These are phyloP conservation scores for Penicillium roqueforti DNA, from an alignment of 495 filamentous ascomycete genomes.

Conservation along the genomic window DNA sequence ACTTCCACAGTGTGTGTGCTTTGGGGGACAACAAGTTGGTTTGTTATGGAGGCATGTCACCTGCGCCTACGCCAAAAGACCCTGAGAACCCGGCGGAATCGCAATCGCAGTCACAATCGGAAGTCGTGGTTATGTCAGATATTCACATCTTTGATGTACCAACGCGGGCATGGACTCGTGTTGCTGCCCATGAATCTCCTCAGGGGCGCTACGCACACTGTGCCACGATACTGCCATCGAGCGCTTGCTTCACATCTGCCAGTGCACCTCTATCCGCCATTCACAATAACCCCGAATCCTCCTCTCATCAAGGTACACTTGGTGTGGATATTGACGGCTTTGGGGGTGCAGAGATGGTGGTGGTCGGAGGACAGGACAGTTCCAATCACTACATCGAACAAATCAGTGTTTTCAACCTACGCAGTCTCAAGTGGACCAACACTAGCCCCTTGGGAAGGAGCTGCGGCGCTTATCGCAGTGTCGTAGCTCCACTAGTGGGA, in stretches of 20 bases:
- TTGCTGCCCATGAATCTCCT: constrained; percentile 74
- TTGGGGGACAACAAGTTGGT: constrained; percentile 94
- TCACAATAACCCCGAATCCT: constrained; percentile 77
- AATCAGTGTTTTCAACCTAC: constrained; percentile 94
- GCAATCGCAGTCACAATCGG: constrained; percentile 73
- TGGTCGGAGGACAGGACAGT: constrained; percentile 93
- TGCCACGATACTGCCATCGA: constrained; percentile 85
- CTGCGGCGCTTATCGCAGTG: constrained; percentile 93
- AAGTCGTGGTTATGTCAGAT: constrained; percentile 96
- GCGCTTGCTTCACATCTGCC: constrained; percentile 76
- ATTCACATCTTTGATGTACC: constrained; percentile 95
- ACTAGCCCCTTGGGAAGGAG: constrained; percentile 79
- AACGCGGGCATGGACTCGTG: constrained; percentile 77
- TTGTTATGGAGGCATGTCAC: constrained; percentile 98
- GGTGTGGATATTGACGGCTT: constrained; percentile 84
- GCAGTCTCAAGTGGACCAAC: constrained; percentile 93
- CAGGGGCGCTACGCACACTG: constrained; percentile 97
- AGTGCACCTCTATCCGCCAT: constrained; percentile 80
- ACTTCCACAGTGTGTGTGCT: constrained; percentile 93
- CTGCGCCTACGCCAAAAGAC: constrained; percentile 52
- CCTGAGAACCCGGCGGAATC: constrained; percentile 40
- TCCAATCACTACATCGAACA: constrained; percentile 99
- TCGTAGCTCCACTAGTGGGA: constrained; percentile 76
- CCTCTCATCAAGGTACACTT: constrained; percentile 76
- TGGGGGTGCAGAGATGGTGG: constrained; percentile 94